Base-by-base conservation (phyloP, 83 land plant species). In the Thuja plicata region DNA sequence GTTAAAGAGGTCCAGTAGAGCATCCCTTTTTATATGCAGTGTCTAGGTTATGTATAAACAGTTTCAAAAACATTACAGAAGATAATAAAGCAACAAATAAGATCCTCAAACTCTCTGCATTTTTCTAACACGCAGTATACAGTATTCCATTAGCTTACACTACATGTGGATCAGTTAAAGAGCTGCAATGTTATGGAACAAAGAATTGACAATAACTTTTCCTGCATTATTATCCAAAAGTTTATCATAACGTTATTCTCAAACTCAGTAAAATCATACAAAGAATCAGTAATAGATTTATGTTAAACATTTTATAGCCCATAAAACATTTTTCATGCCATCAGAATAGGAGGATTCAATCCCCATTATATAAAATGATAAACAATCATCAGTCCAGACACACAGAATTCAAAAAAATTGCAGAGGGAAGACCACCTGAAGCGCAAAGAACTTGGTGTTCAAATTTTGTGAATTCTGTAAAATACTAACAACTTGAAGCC, bases 401-500 rank as follows among this genome's bases (percentile, higher is more conserved):
- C 40, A 76, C 5, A 76, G 5, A 32, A 34, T 15, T 35, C 0
- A 45, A 86, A 52, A 86, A 11, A 15, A 6, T 54, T 9, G 13
- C 15, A 4, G 2, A 66, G 24, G 1, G 15, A 27, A 43, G 73
- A 94, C 84, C 41, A 94, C 96, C 94, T 96, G 94, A 40, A 97
- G 94, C 2, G 99, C 99, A 93, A 96, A 98, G 85, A 97, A 98
- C 92, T 98, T 98, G 45, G 99, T 96, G 57, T 97, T 96, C 74
- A 96, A 74, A 89, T 94, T 94, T 79, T 93, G 95, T 16, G 99
- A 94, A 55, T 92, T 96, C 87, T 95, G 97, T 34, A 98, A 92
- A 82, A 98, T 96, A 62, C 94, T 95, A 79, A 98, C 99, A 30
- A 98, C 99, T 86, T 97, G 98, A 35, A 97, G 93, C 99, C 99